These are phyloP conservation scores for Stentor roeselii DNA, from an alignment of 73 alveolate genomes.

Conservation along the genomic window DNA sequence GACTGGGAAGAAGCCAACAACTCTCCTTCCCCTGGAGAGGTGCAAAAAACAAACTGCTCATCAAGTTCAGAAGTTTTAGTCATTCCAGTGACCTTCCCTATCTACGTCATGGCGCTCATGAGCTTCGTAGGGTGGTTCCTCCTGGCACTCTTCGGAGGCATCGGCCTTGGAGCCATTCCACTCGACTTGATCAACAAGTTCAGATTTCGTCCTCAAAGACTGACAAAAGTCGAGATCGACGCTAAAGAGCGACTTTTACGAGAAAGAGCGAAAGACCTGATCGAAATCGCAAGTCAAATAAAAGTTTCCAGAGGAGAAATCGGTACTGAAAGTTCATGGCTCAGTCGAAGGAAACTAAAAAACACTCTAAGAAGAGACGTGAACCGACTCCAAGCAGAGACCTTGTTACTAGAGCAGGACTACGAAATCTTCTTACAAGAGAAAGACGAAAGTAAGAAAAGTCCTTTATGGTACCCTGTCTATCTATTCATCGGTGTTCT, in stretches of 20 bases:
- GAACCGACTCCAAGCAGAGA: constrained; percentile 41
- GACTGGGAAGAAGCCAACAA: constrained; percentile 1
- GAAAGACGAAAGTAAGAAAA: constrained; percentile 34
- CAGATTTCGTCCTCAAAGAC: constrained; percentile 62
- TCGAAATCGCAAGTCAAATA: constrained; percentile 27
- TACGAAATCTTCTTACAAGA: constrained; percentile 43
- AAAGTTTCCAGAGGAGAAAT: constrained; percentile 33
- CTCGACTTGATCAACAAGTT: constrained; percentile 64
- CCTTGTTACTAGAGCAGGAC: constrained; percentile 46
- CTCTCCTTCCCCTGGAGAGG: neutral
- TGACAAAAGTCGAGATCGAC: constrained; percentile 50
- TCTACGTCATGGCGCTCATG: constrained; percentile 67
- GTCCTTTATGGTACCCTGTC: constrained; percentile 58
- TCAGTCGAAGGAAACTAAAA: constrained; percentile 42
- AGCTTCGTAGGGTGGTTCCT: constrained; percentile 73
- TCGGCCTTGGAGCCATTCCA: constrained; percentile 82
- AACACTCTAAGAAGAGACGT: constrained; percentile 25
- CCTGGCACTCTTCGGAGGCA: constrained; percentile 70
- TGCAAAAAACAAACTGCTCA: neutral
- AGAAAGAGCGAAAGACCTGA: constrained; percentile 47
- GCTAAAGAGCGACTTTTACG: constrained; percentile 46
- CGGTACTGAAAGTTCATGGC: constrained; percentile 33
- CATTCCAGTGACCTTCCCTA: constrained; percentile 66
- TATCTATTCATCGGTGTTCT: constrained; percentile 53
- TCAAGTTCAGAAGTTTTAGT: constrained; percentile 30